These are phyloP conservation scores for Fusarium sp. DNA, from an alignment of 2,329 filamentous ascomycete species.

Conservation along the genomic window DNA sequence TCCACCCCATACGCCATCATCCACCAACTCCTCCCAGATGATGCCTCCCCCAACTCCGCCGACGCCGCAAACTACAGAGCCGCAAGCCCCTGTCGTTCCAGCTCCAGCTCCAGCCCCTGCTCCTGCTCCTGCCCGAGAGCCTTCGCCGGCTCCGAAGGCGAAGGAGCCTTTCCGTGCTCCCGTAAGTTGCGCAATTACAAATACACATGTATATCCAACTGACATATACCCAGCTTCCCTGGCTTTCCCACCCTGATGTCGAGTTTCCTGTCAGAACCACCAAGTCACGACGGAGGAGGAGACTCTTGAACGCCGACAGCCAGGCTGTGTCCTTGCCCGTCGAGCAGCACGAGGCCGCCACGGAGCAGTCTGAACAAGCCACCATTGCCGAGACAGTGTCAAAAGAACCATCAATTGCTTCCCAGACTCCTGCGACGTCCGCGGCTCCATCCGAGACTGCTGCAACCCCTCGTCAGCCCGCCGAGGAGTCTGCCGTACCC, in stretches of 20 bases:
- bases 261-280: conserved; percentile 60
- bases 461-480: conserved; percentile 42
- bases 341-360: conserved; percentile 51
- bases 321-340: conserved; percentile 57
- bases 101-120: conserved; percentile 17
- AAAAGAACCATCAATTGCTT: conserved; percentile 25
- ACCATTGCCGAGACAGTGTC: conserved; percentile 32
- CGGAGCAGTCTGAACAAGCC: conserved; percentile 39
- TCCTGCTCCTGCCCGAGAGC: conserved; percentile 36
- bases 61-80: conserved; percentile 55
- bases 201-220: not conserved
- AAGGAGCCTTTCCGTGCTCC: conserved; percentile 59
- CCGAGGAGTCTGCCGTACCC: conserved; percentile 49
- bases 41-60: conserved; percentile 60
- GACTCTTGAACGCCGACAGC: conserved; percentile 51
- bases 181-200: conserved; percentile 51
- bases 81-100: conserved; percentile 42
- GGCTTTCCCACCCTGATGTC: conserved; percentile 64
- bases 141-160: conserved; percentile 40
- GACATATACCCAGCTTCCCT: conserved; percentile 62
- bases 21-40: conserved; percentile 61
- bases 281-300: conserved; percentile 58
- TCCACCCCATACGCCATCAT: conserved; percentile 64
- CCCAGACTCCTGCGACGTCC: conserved; percentile 30
- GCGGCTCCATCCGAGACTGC: conserved; percentile 31